Evolutionary conservation across 176 grass and related monocot genomes (phyloP), one percentile per base, ranked within the genome.

Genomic region (Carex kokanica): DNA sequence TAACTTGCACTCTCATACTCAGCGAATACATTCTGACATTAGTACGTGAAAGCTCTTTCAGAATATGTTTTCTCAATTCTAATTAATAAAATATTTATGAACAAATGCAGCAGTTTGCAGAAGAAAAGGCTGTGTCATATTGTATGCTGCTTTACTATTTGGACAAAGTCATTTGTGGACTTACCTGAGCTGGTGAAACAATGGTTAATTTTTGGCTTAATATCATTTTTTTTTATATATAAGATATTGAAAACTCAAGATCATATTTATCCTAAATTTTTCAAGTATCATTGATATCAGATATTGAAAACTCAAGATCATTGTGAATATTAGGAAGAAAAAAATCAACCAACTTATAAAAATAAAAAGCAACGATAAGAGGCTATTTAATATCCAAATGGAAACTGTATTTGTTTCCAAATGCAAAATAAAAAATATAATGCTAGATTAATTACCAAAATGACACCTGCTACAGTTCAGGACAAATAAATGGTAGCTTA

Each of bases 1-100:
- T 94, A 97, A n/a, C 90, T 94, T 47, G 70, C 55, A 6, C 78
- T 81, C 85, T 97, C 92, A 11, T 94, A 97, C 27, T 89, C 90
- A 25, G 84, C 71, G 56, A 94, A 97, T 61, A 92, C 65, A 3
- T 27, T 74, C 94, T 97, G 70, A 8, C 57, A 67, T 81, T 72
- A 49, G 70, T 45, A 11, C 36, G 51, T 60, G 56, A 77, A 40
- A 21, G 10, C 24, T 12, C 25, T 86, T 73, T 41, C 52, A 64
- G 81, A 84, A 55, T 25, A 82, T 49, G 32, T 32, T 8, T 63
- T 56, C 6, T 6, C 51, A 18, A 25, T 67, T 78, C 63, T 67
- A 73, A 56, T 31, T 14, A 36, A 59, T 59, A 61, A 81, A 18
- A 81, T 20, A 59, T n/a, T 38, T 36, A 59, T 40, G 13, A 56